Evolutionary conservation across 495 filamentous ascomycete species (phyloP).

Genomic region (Penicillium taxi): DNA sequence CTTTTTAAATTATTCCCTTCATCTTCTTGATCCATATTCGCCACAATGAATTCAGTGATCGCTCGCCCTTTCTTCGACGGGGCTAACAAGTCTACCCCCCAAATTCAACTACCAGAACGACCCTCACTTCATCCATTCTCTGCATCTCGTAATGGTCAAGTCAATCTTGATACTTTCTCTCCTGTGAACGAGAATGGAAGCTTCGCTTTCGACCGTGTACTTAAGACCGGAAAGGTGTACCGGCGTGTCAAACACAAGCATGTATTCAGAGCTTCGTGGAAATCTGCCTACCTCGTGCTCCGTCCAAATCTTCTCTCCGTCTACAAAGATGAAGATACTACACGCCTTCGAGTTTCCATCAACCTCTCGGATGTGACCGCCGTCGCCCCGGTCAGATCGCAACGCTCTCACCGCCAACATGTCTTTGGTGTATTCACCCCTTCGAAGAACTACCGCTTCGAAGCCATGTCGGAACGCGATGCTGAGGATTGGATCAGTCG

Average conservation of each 20-base stretch:
- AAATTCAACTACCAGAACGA: slow-evolving; percentile 25
- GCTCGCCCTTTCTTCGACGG: slow-evolving; percentile 20
- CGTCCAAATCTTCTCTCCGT: slow-evolving; percentile 90
- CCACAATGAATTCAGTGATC: slow-evolving; percentile 22
- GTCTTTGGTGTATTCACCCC: slow-evolving; percentile 93
- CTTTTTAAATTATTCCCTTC: neutral
- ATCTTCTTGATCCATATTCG: slow-evolving; percentile 1
- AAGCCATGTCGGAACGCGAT: slow-evolving; percentile 62
- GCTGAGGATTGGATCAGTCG: slow-evolving; percentile 80
- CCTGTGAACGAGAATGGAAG: slow-evolving; percentile 92
- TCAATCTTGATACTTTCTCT: slow-evolving; percentile 59
- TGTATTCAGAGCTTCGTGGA: slow-evolving; percentile 70
- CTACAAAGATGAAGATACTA: slow-evolving; percentile 86
- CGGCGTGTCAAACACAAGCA: slow-evolving; percentile 92
- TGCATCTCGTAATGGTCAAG: slow-evolving; percentile 38
- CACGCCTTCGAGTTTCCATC: slow-evolving; percentile 80
- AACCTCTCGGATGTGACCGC: slow-evolving; percentile 85
- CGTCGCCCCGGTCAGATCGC: slow-evolving; percentile 77
- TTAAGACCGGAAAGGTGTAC: slow-evolving; percentile 77
- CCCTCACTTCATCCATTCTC: slow-evolving; percentile 11
- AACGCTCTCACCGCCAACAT: slow-evolving; percentile 69
- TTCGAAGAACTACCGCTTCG: slow-evolving; percentile 83
- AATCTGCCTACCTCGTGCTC: slow-evolving; percentile 79
- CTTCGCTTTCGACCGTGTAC: slow-evolving; percentile 87
- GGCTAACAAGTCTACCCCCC: slow-evolving; percentile 17